Evolutionary conservation across 352 stramenopile species (phyloP).

Genomic region (Globisporangium sylvaticum): DNA sequence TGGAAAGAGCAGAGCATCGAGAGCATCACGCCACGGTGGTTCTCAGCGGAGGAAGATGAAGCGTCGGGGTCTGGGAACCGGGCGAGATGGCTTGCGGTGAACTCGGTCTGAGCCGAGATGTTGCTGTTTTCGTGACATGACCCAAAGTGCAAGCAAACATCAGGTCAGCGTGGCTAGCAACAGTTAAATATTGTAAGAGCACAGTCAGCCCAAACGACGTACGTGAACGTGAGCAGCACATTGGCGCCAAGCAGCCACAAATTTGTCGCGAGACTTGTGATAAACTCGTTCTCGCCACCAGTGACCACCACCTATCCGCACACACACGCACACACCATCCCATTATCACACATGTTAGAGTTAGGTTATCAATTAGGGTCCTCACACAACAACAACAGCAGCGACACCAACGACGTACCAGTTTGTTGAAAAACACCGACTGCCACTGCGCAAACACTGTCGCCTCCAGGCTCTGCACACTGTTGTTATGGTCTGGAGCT

Average conservation of each 20-base stretch:
- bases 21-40: conserved; percentile 47
- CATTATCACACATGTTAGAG: background rate
- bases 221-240: conserved; percentile 65
- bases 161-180: too few relatives aligned
- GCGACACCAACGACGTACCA: conserved; percentile 27
- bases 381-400: background rate
- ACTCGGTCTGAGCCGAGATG: conserved; percentile 39
- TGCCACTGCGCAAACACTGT: conserved; percentile 25
- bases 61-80: conserved; percentile 38
- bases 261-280: conserved; percentile 47
- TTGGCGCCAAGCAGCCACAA: conserved; percentile 66
- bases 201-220: conserved; percentile 12
- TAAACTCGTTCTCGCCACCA: conserved; percentile 43
- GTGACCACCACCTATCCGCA: conserved; percentile 51
- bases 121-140: too few relatives aligned
- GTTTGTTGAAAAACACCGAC: conserved; percentile 44
- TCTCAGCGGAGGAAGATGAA: background rate
- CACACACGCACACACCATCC: background rate
- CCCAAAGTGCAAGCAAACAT: too few relatives aligned
- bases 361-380: background rate
- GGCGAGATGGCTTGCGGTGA: conserved; percentile 48
- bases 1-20: conserved; percentile 47
- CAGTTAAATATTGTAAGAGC: too few relatives aligned
- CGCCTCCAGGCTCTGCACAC: conserved; percentile 4
- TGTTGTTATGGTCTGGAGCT: background rate